These are phyloP conservation scores for Camillea tinctor DNA, from an alignment of 2,329 filamentous ascomycete species.

Conservation along the genomic window DNA sequence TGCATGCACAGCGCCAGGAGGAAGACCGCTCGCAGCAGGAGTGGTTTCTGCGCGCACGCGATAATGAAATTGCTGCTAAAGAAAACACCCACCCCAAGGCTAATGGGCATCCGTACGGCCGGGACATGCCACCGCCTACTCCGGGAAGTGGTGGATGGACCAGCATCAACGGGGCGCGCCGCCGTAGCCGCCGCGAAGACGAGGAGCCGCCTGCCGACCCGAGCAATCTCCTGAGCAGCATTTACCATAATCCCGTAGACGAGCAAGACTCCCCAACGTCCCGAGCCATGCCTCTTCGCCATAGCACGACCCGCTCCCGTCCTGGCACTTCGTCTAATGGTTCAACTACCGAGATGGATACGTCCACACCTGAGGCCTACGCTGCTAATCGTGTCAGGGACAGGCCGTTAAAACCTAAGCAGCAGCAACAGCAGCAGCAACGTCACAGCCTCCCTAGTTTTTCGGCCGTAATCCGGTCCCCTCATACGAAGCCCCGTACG, in stretches of 20 bases:
- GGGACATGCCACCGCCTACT: conserved; percentile 15
- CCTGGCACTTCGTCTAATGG: conserved; percentile 12
- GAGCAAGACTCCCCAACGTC: conserved; percentile 23
- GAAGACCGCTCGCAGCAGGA: conserved; percentile 25
- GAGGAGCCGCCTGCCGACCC: conserved; percentile 30
- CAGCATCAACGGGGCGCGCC: conserved; percentile 30
- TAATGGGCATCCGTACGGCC: conserved; percentile 11
- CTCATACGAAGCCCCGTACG: conserved; percentile 17
- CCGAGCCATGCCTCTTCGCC: conserved; percentile 24
- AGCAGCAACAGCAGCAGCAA: conserved; percentile 26
- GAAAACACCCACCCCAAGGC: conserved; percentile 17
- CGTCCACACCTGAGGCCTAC: conserved; percentile 3
- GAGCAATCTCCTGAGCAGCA: conserved; percentile 31
- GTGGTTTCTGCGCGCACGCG: conserved; percentile 21
- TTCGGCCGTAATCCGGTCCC: conserved; percentile 13
- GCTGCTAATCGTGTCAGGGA: conserved; percentile 11
- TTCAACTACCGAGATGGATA: conserved; percentile 13
- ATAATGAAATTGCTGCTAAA: conserved; percentile 13
- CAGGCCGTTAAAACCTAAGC: conserved; percentile 27
- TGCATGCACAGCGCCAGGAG: conserved; percentile 19
- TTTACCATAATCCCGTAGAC: conserved; percentile 34
- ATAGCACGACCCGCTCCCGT: conserved; percentile 12
- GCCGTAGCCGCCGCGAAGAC: conserved; percentile 27
- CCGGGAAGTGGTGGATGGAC: conserved; percentile 27
- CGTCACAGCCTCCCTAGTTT: conserved; percentile 31